phyloP scores from a whole-genome alignment of 345 rosid genomes.

The Mallotus nudiflorus region DNA sequence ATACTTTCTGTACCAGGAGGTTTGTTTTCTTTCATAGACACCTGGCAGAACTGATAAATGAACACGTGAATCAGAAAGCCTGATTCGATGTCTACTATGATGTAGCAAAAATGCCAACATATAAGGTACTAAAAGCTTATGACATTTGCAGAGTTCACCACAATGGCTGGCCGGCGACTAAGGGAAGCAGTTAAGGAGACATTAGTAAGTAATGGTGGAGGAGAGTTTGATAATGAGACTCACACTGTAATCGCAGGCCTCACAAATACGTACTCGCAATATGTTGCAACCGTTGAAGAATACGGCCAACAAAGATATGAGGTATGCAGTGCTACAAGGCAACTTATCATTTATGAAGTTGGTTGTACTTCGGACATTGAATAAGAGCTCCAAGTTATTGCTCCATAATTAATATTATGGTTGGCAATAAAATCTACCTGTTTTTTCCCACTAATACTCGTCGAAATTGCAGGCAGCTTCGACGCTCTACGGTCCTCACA shows the following conservation, averaged over 20 bases:
- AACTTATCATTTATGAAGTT: background rate
- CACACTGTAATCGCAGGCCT: conserved; percentile 58
- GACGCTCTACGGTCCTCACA: conserved; percentile 63
- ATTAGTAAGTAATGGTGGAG: conserved; percentile 44
- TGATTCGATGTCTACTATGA: too few species aligned
- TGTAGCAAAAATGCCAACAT: too few species aligned
- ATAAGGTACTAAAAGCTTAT: background rate
- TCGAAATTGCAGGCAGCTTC: conserved; percentile 50
- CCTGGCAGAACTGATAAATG: too few species aligned
- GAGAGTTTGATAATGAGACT: conserved; percentile 41
- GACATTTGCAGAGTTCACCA: conserved; percentile 49
- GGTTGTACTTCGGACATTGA: too few species aligned
- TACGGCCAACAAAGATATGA: conserved; percentile 53
- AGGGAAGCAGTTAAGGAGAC: conserved; percentile 60
- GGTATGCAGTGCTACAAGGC: conserved; percentile 29
- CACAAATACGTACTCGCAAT: conserved; percentile 58
- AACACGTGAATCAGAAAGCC: too few species aligned
- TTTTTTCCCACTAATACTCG: too few species aligned
- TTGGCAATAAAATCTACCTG: too few species aligned
- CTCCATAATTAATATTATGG: too few species aligned
- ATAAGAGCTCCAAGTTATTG: too few species aligned
- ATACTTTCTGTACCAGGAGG: conserved; percentile 66
- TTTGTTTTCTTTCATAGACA: conserved; percentile 19
- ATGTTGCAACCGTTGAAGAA: conserved; percentile 55
- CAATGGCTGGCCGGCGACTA: conserved; percentile 58